Evolutionary conservation across 2,329 filamentous ascomycete genomes (phyloP), one percentile per base, ranked within the genome.

Genomic region (Teratosphaeria destructans): DNA sequence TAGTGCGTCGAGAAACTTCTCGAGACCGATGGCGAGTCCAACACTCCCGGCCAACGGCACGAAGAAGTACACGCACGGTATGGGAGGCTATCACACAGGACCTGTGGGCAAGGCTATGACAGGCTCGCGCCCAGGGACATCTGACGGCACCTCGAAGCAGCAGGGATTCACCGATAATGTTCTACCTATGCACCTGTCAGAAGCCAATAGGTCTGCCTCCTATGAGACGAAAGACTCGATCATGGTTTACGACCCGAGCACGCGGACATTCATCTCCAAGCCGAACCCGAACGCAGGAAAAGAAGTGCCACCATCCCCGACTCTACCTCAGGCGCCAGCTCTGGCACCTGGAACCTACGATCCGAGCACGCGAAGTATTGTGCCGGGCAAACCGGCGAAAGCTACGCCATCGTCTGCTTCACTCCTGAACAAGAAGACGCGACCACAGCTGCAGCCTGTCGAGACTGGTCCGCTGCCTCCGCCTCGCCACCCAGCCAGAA

Each of bases 41-140:
- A 58, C 29, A 5, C 58, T 23, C 47, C 58, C 63, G n/a, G 58
- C 61, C 12, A 59, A 63, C 1, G 56, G 61, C 32, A 62, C 62
- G 35, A 68, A 66, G 62, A 60, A 58, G 52, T 66, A 66, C 35
- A 66, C 66, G 32, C 66, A 68, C 58, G 66, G 66, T 4, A 78
- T 52, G 67, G 79, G 63, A 70, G 75, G 35, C 65, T 88, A 70
- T 81, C 87, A 54, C 85, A 85, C 85, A 16, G 78, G 84, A 64
- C 81, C 84, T 61, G 84, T 86, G 77, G 77, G 86, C 3, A 32
- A 53, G 12, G 29, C 19, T 26, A 19, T 8, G 52, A 16, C 29
- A 26, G 54, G 19, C 8, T 26, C 26, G 54, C 26, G 29, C 29
- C 29, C 54, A 34, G 34, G 14, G 54, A 57, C 54, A 11, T 39